These are phyloP conservation scores for Nicotiana benthamiana DNA, from an alignment of 257 asterid species.

Conservation along the genomic window DNA sequence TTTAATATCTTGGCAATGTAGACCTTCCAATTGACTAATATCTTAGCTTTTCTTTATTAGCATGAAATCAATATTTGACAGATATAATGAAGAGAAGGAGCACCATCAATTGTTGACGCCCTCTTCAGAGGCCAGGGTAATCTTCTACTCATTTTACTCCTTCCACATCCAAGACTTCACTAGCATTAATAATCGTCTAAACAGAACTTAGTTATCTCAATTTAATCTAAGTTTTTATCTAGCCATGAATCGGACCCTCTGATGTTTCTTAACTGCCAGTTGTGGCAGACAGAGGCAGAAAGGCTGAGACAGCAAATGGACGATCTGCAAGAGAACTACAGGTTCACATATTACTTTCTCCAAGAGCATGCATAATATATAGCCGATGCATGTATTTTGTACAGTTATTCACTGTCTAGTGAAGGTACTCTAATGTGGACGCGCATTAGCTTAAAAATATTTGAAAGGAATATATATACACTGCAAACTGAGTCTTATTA, in stretches of 20 bases:
- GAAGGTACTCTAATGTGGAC: neutral
- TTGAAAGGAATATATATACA: neutral
- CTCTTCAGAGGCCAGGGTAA: neutral
- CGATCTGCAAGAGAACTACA: constrained; percentile 39
- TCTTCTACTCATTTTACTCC: neutral
- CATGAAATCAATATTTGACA: neutral
- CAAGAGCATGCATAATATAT: neutral
- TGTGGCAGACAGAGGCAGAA: constrained; percentile 44
- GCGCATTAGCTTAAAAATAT: neutral
- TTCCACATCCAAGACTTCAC: neutral
- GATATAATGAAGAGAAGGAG: neutral
- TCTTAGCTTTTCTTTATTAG: neutral
- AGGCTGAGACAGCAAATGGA: constrained; percentile 42
- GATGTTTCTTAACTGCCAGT: constrained; percentile 7
- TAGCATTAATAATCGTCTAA: neutral
- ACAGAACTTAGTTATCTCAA: neutral
- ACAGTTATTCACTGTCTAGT: neutral
- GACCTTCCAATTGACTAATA: neutral
- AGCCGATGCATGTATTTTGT: neutral
- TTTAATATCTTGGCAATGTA: too few relatives aligned
- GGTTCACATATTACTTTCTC: constrained; percentile 15
- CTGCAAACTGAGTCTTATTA: neutral
- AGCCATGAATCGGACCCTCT: neutral
- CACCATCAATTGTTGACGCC: neutral
- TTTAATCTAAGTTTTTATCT: neutral